Evolutionary conservation across 2,329 filamentous ascomycete species (phyloP), one percentile per base, ranked within the genome.

Genomic region (Beauveria rudraprayagi): DNA sequence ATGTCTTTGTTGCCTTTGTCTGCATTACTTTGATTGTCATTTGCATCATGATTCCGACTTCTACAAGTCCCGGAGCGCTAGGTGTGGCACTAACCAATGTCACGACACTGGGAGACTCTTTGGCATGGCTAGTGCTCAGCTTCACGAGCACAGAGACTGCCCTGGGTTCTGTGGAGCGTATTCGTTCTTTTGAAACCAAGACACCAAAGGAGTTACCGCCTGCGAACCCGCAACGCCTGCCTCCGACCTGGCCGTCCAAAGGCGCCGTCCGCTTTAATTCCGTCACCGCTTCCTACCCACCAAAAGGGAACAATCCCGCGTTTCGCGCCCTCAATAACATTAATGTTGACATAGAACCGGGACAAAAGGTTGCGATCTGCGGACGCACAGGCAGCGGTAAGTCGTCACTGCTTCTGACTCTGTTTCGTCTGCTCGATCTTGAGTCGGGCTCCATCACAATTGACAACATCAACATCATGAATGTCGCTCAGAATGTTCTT

Each of bases 371-470:
- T 4, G 76, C 72, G 8, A 70, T 77, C 5, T 77, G 73, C 41
- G 83, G 83, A 0, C 71, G 76, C 2, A 76, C 71, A 3, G 76
- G 76, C 10, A 73, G 71, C 24, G 71, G 69, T 3, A 73, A 71
- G 62, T 72, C 69, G 4, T 71, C 69, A 0, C 70, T 82, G 1
- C 66, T 80, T 0, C 67, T 75, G 3, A 72, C 75, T 0, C 68
- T 83, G 0, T 73, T 82, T 24, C 74, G 79, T 5, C 73, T 83
- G 62, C 64, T 82, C 1, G 77, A 82, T 10, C 67, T 75, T 5
- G 72, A 71, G 1, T 60, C 70, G 0, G 78, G 78, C 1, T 70
- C 47, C 4, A 78, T 83, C n/a, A 68, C 62, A 1, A 72, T 83
- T 17, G 80, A 83, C 59, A 73, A 70, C 1, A 54, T 80, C 1